Evolutionary conservation across 1,284 basidiomycete species (phyloP), one percentile per base, ranked within the genome.

Genomic region (Tilletia walkeri): DNA sequence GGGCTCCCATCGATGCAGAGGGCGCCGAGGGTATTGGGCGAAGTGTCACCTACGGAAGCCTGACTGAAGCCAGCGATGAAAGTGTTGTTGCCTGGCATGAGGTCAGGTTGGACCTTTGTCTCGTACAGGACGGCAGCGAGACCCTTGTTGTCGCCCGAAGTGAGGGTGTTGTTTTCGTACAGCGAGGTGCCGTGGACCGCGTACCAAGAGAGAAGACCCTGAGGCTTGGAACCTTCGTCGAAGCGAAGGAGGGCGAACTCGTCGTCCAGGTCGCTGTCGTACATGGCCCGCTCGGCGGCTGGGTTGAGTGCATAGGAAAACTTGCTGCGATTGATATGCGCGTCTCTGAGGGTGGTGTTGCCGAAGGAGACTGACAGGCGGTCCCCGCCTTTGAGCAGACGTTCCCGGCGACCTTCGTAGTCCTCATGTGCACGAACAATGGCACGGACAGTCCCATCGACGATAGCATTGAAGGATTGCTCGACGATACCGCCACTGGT

Each of bases 401-500:
- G 54, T 4, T 48, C 36, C 24, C 53, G 48, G 2, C 72, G 59
- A 0, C 18, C 39, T 20, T 69, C 63, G 63, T 91, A 86, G 71
- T 85, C 89, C 0, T 84, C 84, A 73, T 93, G 91, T 0, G 91
- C 91, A 53, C 88, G 87, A 69, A 87, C 86, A 2, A 91, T 89
- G 2, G 91, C 90, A 63, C 85, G 85, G 6, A 92, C 88, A 0
- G 89, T 89, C 9, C 92, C 91, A 18, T 86, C 80, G 34, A 91
- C 86, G 77, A 91, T 91, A 1, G 90, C 91, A 70, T 89, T 86
- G 45, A 90, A 89, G 30, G 77, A 84, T 71, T 85, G 78, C 69
- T 78, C 68, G 72, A 92, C 89, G 76, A 91, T 90, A 20, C 92
- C 92, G 2, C 90, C 86, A 7, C 90, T 87, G 3, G 91, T 92